These are phyloP conservation scores for Phyllosticta citribraziliensis DNA, from an alignment of 2,329 filamentous ascomycete genomes.

Conservation along the genomic window DNA sequence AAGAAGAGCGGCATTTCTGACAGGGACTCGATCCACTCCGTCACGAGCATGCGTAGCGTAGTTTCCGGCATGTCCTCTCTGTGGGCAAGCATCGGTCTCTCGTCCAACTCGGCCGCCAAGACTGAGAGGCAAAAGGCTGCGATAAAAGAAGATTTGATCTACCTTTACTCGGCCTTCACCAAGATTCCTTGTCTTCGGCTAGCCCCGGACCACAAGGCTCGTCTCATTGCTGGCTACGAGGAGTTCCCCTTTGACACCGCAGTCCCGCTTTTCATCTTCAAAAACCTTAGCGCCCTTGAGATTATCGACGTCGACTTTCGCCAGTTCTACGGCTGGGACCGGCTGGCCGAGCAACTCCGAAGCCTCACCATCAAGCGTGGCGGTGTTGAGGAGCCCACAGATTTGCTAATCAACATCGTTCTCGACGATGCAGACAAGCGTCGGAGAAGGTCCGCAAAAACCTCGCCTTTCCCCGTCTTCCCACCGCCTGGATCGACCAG, in stretches of 20 bases:
- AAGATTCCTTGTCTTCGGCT: constrained; percentile 90
- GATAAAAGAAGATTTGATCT: constrained; percentile 79
- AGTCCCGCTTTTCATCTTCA: constrained; percentile 92
- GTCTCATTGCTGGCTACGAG: constrained; percentile 85
- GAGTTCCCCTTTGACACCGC: constrained; percentile 98
- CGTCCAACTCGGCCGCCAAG: constrained; percentile 69
- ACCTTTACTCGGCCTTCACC: constrained; percentile 95
- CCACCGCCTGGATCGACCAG: constrained; percentile 54
- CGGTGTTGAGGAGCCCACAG: constrained; percentile 77
- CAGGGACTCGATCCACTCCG: constrained; percentile 84
- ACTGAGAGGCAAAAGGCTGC: constrained; percentile 84
- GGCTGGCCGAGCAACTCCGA: constrained; percentile 80
- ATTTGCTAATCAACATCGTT: constrained; percentile 86
- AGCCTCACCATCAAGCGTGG: constrained; percentile 83
- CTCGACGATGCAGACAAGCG: constrained; percentile 94
- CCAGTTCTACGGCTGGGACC: constrained; percentile 96
- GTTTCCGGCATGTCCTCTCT: constrained; percentile 94
- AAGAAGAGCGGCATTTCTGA: constrained; percentile 72
- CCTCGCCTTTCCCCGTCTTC: constrained; percentile 67
- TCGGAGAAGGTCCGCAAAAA: constrained; percentile 76
- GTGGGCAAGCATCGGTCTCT: constrained; percentile 81
- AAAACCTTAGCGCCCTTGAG: constrained; percentile 88
- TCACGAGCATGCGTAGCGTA: constrained; percentile 92
- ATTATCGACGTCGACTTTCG: constrained; percentile 93
- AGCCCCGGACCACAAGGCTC: constrained; percentile 85